Evolutionary conservation across 352 stramenopile genomes (phyloP).

Genomic region (Globisporangium abappressorium): DNA sequence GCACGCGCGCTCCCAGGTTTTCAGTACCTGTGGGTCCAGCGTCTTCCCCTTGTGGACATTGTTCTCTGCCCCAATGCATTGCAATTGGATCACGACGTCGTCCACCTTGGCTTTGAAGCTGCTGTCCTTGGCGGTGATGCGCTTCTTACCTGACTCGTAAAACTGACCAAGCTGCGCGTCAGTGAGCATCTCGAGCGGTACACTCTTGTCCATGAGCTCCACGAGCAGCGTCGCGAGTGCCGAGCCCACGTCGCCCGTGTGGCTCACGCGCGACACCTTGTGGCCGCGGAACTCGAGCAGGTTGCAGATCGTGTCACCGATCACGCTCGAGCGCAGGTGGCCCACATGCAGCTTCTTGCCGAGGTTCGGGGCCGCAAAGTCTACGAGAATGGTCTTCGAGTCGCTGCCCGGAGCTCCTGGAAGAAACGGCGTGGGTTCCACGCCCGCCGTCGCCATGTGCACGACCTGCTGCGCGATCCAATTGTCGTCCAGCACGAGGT

Average conservation of each 20-base stretch:
- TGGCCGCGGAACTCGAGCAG: slow-evolving; percentile 80
- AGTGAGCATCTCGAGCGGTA: slow-evolving; percentile 45
- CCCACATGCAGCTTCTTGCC: slow-evolving; percentile 86
- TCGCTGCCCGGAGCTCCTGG: not conserved
- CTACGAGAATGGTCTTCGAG: slow-evolving; percentile 54
- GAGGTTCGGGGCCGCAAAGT: slow-evolving; percentile 83
- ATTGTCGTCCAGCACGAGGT: slow-evolving; percentile 65
- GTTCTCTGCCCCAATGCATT: slow-evolving; percentile 39
- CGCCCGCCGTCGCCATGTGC: slow-evolving; percentile 44
- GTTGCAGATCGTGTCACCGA: slow-evolving; percentile 81
- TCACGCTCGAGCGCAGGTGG: slow-evolving; percentile 74
- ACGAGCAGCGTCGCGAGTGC: slow-evolving; percentile 76
- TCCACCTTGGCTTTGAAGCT: slow-evolving; percentile 66
- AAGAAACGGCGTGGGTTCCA: slow-evolving; percentile 4
- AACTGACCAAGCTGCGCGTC: slow-evolving; percentile 59
- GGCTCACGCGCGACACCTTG: slow-evolving; percentile 62
- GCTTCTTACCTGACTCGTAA: slow-evolving; percentile 72
- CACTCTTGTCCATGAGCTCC: slow-evolving; percentile 54
- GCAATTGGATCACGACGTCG: slow-evolving; percentile 67
- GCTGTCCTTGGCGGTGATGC: slow-evolving; percentile 28
- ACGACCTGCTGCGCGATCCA: slow-evolving; percentile 64
- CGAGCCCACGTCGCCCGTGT: slow-evolving; percentile 76
- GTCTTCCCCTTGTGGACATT: slow-evolving; percentile 4
- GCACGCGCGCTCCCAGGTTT: slow-evolving; percentile 63
- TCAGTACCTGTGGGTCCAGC: slow-evolving; percentile 40